These are phyloP conservation scores for Termitomyces titanicus DNA, from an alignment of 768 basidiomycete species.

Conservation along the genomic window DNA sequence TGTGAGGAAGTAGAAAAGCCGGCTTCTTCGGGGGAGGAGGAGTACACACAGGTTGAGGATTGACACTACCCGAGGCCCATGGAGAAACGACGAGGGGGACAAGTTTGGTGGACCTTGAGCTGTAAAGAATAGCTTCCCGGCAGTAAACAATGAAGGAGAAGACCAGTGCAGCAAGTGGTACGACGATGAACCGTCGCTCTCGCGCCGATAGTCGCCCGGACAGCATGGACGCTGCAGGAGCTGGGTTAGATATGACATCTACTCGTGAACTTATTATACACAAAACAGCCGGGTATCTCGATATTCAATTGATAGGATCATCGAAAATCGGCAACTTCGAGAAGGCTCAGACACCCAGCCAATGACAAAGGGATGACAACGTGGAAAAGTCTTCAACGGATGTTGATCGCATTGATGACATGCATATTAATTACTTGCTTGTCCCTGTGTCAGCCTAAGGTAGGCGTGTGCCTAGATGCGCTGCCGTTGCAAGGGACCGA, in stretches of 20 bases:
- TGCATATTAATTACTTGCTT: no score
- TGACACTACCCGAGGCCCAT: background rate
- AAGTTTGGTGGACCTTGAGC: background rate
- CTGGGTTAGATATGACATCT: background rate
- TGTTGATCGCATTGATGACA: background rate
- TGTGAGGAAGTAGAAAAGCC: constrained; percentile 25
- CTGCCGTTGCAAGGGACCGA: background rate
- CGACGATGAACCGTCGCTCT: constrained; percentile 9
- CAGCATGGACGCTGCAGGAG: constrained; percentile 3
- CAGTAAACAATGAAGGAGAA: constrained; percentile 13
- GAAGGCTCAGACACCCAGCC: no score
- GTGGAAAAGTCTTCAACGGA: background rate
- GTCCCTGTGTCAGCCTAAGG: no score
- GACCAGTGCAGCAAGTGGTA: constrained; percentile 8
- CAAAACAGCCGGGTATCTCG: background rate
- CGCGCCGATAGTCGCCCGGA: constrained; percentile 2
- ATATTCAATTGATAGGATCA: background rate
- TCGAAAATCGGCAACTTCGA: background rate
- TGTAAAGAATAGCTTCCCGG: constrained; percentile 2
- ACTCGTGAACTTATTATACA: background rate
- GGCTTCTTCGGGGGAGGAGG: background rate
- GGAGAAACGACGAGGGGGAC: background rate
- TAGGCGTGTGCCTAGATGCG: no score
- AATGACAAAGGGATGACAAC: background rate
- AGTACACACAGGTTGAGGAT: constrained; percentile 5